A percentile compares a stretch with the other conserved stretches of the same genome.
phyloP scores from a whole-genome alignment of 2,329 filamentous ascomycete genomes.

The Ustulina deusta region DNA sequence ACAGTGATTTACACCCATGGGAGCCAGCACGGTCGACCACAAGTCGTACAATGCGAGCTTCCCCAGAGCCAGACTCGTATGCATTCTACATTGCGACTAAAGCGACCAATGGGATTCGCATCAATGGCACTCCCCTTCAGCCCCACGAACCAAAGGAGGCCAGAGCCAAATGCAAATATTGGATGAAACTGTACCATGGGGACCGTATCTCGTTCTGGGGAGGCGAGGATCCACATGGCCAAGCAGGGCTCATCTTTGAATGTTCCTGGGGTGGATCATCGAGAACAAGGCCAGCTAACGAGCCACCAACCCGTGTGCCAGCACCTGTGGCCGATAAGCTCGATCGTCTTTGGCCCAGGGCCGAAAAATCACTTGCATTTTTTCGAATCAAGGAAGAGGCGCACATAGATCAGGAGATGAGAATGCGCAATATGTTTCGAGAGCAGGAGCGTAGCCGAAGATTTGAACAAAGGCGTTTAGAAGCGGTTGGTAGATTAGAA shows the following conservation, averaged over 20 bases:
- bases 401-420: constrained; percentile 58
- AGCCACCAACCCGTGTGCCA: constrained; percentile 55
- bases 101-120: constrained; percentile 77
- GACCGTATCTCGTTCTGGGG: constrained; percentile 82
- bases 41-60: constrained; percentile 52
- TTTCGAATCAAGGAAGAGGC: constrained; percentile 59
- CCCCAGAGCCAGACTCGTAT: constrained; percentile 63
- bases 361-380: constrained; percentile 60
- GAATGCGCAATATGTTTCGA: constrained; percentile 56
- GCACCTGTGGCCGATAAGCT: constrained; percentile 58
- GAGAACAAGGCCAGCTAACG: constrained; percentile 52
- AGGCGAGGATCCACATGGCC: constrained; percentile 53
- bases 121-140: constrained; percentile 78
- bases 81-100: constrained; percentile 84
- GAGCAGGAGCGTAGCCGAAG: constrained; percentile 63
- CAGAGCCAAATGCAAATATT: constrained; percentile 66
- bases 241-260: constrained; percentile 63
- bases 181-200: constrained; percentile 79
- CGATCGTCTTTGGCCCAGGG: constrained; percentile 61
- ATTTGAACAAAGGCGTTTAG: constrained; percentile 63
- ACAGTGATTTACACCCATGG: constrained; percentile 65
- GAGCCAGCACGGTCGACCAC: constrained; percentile 60
- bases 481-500: constrained; percentile 59
- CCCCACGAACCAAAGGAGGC: constrained; percentile 67
- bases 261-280: constrained; percentile 70